These are phyloP conservation scores for Raphanus raphanistrum DNA, from an alignment of 345 rosid species.

Conservation along the genomic window DNA sequence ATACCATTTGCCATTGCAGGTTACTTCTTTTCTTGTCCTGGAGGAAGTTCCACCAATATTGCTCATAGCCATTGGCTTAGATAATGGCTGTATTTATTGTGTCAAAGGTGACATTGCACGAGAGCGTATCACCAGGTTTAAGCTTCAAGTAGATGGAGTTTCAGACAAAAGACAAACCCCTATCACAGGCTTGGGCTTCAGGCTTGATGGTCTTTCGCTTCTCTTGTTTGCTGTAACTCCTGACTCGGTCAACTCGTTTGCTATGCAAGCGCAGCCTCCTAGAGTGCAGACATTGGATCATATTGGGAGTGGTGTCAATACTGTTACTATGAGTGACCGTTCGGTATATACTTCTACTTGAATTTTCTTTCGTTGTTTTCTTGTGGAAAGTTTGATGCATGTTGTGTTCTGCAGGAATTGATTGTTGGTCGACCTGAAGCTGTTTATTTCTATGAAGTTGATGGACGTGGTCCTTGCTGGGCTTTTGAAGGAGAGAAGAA, in stretches of 20 bases:
- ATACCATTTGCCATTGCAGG: conserved; percentile 57
- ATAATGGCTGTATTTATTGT: conserved; percentile 80
- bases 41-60: conserved; percentile 97
- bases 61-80: conserved; percentile 86
- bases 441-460: conserved; percentile 91
- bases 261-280: conserved; percentile 78
- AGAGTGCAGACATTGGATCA: conserved; percentile 76
- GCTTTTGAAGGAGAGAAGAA: conserved; percentile 99
- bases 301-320: conserved; percentile 65
- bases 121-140: conserved; percentile 85
- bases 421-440: conserved; percentile 96
- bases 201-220: conserved; percentile 88
- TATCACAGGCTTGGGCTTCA: conserved; percentile 79
- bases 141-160: conserved; percentile 68
- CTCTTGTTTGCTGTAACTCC: conserved; percentile 84
- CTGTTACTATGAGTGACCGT: conserved; percentile 93
- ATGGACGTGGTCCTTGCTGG: conserved; percentile 99
- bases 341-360: conserved; percentile 47
- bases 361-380: not conserved
- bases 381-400: conserved; percentile 10
- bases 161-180: conserved; percentile 47
- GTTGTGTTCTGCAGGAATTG: conserved; percentile 61
- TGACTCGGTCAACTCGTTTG: conserved; percentile 66
- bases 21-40: conserved; percentile 83
- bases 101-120: conserved; percentile 97